These are phyloP conservation scores for Botrytis fabae DNA, from an alignment of 2,329 filamentous ascomycete species.

Conservation along the genomic window DNA sequence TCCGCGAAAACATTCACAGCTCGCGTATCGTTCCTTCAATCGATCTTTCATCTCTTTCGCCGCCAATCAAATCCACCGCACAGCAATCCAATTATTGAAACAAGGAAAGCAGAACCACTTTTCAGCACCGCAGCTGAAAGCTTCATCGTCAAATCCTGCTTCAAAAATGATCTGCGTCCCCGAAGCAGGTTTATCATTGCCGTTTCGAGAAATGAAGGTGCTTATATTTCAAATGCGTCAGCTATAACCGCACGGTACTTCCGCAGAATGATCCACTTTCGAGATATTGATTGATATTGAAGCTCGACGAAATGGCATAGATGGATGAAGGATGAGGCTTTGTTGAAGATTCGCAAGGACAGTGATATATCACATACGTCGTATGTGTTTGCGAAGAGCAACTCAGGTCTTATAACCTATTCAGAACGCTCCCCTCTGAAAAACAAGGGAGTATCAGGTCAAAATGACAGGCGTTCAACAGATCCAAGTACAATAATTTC, in stretches of 20 bases:
- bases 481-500: not conserved
- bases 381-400: not conserved
- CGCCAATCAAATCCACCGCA: not conserved
- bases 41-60: not conserved
- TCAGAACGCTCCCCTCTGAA: not conserved
- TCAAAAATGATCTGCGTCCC: not conserved
- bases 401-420: not conserved
- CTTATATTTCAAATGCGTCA: not conserved
- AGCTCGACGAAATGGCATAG: not conserved
- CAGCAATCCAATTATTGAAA: not conserved
- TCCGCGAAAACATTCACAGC: not conserved
- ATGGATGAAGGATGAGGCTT: not conserved
- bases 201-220: not conserved
- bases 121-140: not conserved
- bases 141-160: slow-evolving; percentile 17
- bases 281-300: not conserved
- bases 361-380: not conserved
- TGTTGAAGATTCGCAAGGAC: not conserved
- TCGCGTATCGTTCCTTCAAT: slow-evolving; percentile 5
- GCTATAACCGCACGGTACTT: slow-evolving; percentile 1
- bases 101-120: not conserved
- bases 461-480: not conserved
- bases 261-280: not conserved
- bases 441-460: not conserved
- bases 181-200: not conserved